Evolutionary conservation across 768 basidiomycete species (phyloP), one percentile per base, ranked within the genome.

Genomic region (Guyanaporus albipodus): DNA sequence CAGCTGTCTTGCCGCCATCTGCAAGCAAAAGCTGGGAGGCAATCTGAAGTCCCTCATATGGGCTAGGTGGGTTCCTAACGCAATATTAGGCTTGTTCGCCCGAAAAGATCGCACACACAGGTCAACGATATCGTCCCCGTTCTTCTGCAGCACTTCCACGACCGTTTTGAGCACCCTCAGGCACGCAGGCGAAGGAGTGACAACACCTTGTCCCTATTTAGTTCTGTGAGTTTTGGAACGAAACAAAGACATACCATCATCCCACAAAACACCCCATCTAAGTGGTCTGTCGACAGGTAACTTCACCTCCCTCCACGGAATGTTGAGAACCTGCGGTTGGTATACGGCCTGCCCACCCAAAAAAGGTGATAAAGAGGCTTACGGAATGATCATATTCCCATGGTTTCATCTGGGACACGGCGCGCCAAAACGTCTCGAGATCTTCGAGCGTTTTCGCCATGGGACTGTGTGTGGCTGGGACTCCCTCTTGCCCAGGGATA

Each of bases 261-360:
- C 75, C 77, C 80, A 78, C 49, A 84, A 62, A 29, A 84, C 69
- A 21, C 81, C 81, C 77, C 78, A 85, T 53, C 80, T 79, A 27
- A 83, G 34, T 5, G 64, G 63, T 54, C 77, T 76, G 68, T 76
- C 62, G 69, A 72, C 44, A 66, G 75, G 50, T 60, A 77, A 34
- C 32, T 65, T 53, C 73, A 71, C 63, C 4, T 63, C 56, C 44
- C 59, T 58, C 62, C 61, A 70, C 1, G 74, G 71, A 17, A 74
- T 63, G 31, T 63, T 54, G 17, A 58, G 54, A 27, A 58, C 63
- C 70, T 72, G 31, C 23, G n/a, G 32, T 12, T 42, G 17, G 24
- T 29, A 28, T 28, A 18, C n/a, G n/a, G n/a, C n/a, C n/a, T 14
- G 28, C 9, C 18, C 10, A 29, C 8, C 8, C 11, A 23, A 27